Conservation (phyloP, 768 basidiomycete species). For the Panaeolus papilionaceus region DNA sequence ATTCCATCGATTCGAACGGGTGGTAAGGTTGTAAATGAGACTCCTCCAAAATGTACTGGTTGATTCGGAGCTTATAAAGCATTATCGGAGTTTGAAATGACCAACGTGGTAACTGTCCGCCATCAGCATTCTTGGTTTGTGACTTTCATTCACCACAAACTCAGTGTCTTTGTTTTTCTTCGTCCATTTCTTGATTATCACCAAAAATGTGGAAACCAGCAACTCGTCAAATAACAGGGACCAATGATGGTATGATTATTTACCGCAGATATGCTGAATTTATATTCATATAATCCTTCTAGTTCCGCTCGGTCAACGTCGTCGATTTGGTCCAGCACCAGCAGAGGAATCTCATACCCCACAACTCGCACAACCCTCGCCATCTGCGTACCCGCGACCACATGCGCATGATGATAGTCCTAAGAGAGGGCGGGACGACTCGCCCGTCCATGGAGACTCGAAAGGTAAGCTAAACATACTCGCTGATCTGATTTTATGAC, state of each 20-base stretch:
- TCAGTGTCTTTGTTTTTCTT: conserved; percentile 20
- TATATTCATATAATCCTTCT: conserved; percentile 26
- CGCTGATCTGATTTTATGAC: conserved; percentile 26
- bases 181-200: conserved; percentile 40
- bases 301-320: conserved; percentile 87
- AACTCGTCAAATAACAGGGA: conserved; percentile 89
- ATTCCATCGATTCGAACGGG: not conserved
- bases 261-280: conserved; percentile 21
- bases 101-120: conserved; percentile 29
- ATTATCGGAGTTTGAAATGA: conserved; percentile 42
- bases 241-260: conserved; percentile 82
- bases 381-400: conserved; percentile 82
- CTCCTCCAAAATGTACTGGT: not conserved
- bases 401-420: conserved; percentile 62
- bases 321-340: conserved; percentile 90
- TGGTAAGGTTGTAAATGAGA: conserved; percentile 1
- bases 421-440: conserved; percentile 73
- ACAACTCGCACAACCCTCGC: conserved; percentile 86
- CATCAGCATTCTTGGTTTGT: conserved; percentile 28
- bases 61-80: conserved; percentile 9
- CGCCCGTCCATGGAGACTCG: conserved; percentile 62
- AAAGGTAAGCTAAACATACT: conserved; percentile 71
- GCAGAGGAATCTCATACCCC: conserved; percentile 83
- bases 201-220: conserved; percentile 85
- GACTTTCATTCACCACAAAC: conserved; percentile 32